Base-by-base conservation (phyloP, 768 basidiomycete genomes). In the Hydnum rufescens region DNA sequence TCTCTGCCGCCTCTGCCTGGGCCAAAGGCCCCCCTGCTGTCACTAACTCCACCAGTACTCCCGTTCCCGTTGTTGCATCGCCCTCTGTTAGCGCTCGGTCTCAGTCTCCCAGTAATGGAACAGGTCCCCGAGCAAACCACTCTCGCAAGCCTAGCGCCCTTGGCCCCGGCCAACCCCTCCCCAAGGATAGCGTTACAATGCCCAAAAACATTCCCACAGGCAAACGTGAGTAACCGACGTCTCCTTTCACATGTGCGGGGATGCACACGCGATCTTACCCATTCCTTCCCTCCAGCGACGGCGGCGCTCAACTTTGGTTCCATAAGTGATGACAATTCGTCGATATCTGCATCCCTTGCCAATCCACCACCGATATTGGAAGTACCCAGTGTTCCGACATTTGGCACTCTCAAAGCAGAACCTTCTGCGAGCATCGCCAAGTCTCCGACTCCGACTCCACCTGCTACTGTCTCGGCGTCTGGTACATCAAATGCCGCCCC, bases 161-260 rank as follows among this genome's bases (percentile, higher is more conserved):
- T 13, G 44, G 44, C 13, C 44, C 44, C 8, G 36, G 36, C 36
- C 8, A 16, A 13, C 13, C 13, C 16, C 16, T 25, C 16, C 8
- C 44, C 44, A 47, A 47, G 26, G 44, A 47, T 13, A 26, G 44
- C 44, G 44, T 47, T 8, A 47, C 44, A 8, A 47, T 47, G 8
- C 44, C 44, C 13, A 47, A 13, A 25, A 28, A 25, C 26, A 47
- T 47, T 25, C 16, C 8, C 8, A 8, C 16, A 13, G 13, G 8
- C 26, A 47, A 47, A 13, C 13, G 44, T 26, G 44, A 13, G 8
- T 47, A 28, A 25, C 8, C 44, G 26, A 47, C 26, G 44, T 47
- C 16, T 26, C 44, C 34, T 47, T 26, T 16, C 13, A 25, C 13
- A 26, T 47, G 8, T 47, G 13, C 8, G 8, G 13, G 8, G 13